Base-by-base conservation (phyloP, 225 moss, liverwort and hornwort genomes). In the Ulota crispa region DNA sequence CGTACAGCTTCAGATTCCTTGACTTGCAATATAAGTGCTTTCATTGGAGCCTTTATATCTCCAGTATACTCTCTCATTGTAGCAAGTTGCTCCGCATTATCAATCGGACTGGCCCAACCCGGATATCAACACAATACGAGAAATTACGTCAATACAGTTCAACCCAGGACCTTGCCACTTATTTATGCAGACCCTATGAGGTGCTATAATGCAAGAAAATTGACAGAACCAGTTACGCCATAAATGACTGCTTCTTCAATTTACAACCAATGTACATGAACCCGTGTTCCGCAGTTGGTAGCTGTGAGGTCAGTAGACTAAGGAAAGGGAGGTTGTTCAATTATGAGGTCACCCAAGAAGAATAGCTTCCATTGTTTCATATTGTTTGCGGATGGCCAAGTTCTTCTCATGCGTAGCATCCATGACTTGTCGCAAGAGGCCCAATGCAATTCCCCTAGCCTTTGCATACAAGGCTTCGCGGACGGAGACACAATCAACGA, bases 1-100 rank as follows among this genome's bases (percentile, higher is more conserved):
- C 79, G 62, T 68, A 93, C 93, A 85, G 84, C 89, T 64, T 89
- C 86, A 7, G 90, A 80, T 31, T 85, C 80, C 47, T 87, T 89
- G 78, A 92, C 90, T 84, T 92, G 88, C 32, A 86, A 76, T 39
- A 39, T 43, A 70, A 92, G 89, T 66, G 89, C 86, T 81, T 87
- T 81, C 31, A 89, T 85, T 23, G 92, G 85, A 27, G 89, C 90
- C 60, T 92, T 93, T 47, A 85, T 86, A 43, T 84, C 68, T 57
- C 54, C 34, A 23, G 84, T 72, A 77, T 89, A 93, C 18, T 89
- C 84, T 56, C 90, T 84, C 85, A 93, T 75, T 68, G 62, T 60
- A 70, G 87, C 89, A 16, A 93, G 92, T 71, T 93, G 90, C 86
- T 93, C 90, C 9, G 87, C 86, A 78, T 90, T 93, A 70, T 90